These are phyloP conservation scores for Populus hybrid DNA, from an alignment of 441 rosid species.

Conservation along the genomic window DNA sequence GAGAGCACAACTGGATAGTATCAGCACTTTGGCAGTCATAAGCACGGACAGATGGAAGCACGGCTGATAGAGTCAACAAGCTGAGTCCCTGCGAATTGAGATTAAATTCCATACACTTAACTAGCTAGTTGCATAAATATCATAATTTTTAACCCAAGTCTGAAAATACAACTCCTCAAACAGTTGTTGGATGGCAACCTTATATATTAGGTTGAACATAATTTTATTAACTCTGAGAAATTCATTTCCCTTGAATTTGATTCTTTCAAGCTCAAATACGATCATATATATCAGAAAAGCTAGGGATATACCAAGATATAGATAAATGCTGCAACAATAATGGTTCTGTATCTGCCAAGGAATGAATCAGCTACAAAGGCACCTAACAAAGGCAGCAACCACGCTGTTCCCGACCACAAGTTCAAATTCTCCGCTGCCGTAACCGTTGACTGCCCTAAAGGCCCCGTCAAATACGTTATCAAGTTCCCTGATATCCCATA, in stretches of 20 bases:
- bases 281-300: background rate
- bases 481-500: constrained; percentile 47
- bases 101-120: no score
- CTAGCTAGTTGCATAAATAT: no score
- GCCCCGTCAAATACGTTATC: constrained; percentile 57
- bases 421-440: constrained; percentile 57
- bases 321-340: constrained; percentile 41
- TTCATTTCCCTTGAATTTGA: no score
- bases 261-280: no score
- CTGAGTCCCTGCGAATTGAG: constrained; percentile 51
- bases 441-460: constrained; percentile 57
- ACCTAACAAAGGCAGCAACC: constrained; percentile 49
- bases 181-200: no score
- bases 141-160: constrained; percentile 1
- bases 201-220: no score
- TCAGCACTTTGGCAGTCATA: constrained; percentile 24
- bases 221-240: no score
- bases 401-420: constrained; percentile 48
- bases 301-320: constrained; percentile 40
- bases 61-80: constrained; percentile 48
- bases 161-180: no score
- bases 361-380: constrained; percentile 63
- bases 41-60: constrained; percentile 33
- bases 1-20: constrained; percentile 20
- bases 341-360: constrained; percentile 56